phyloP scores from a whole-genome alignment of 1,284 basidiomycete genomes.

The Irpex rosettiformis region DNA sequence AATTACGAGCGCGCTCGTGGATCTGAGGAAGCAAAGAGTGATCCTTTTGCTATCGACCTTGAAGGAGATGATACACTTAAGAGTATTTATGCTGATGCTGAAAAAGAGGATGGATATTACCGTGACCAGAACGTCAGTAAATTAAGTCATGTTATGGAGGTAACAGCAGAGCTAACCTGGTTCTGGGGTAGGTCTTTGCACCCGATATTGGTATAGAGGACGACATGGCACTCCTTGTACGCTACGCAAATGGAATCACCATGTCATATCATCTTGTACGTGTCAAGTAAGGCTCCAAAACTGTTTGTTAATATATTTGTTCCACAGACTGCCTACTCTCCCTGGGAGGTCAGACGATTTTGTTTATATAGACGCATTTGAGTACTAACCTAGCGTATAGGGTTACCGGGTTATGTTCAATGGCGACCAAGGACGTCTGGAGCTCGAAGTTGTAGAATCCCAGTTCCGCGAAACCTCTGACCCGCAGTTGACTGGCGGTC shows the following conservation, averaged over 20 bases:
- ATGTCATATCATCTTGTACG: conserved; percentile 52
- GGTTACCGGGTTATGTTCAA: conserved; percentile 56
- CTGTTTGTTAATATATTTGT: not conserved
- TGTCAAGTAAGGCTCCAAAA: too few relatives aligned
- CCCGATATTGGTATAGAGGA: conserved; percentile 53
- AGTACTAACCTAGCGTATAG: conserved; percentile 7
- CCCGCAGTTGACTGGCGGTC: conserved; percentile 31
- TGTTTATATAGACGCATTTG: not conserved
- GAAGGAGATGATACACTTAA: conserved; percentile 44
- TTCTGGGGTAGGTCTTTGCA: conserved; percentile 39
- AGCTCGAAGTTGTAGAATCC: conserved; percentile 51
- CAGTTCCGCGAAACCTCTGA: conserved; percentile 32
- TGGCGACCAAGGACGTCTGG: conserved; percentile 48
- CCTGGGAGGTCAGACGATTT: conserved; percentile 32
- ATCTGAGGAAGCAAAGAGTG: conserved; percentile 39
- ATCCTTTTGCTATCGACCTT: conserved; percentile 50
- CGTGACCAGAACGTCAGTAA: conserved; percentile 37
- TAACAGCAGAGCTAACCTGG: not conserved
- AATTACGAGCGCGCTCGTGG: conserved; percentile 44
- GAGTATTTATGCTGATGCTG: conserved; percentile 42
- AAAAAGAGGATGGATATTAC: conserved; percentile 42
- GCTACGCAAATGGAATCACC: conserved; percentile 46
- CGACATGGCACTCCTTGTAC: conserved; percentile 50
- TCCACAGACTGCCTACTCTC: conserved; percentile 36
- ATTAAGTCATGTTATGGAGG: not conserved